Base-by-base conservation (phyloP, 331 rosid species). In the Phaseolus coccineus region DNA sequence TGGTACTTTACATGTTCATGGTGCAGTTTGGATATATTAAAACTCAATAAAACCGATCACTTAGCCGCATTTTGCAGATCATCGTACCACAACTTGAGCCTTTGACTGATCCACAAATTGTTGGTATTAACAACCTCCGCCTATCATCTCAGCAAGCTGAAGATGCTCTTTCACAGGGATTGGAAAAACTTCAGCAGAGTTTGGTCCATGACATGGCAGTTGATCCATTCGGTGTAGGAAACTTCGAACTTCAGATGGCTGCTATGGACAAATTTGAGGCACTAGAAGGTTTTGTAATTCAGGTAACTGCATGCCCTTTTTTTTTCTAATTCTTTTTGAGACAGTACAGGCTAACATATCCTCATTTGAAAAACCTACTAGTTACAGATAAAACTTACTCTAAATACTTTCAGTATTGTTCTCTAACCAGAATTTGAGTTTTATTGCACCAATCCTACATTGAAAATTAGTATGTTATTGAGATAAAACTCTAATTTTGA, bases 101-200 rank as follows among this genome's bases (percentile, higher is more conserved):
- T 15, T 78, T 94, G 84, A 83, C 62, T 13, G 98, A 94, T 1
- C 74, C 30, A 44, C 98, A 94, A 80, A 48, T 30, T 25, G 39
- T 13, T 44, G 51, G 88, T 30, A 77, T 90, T 13, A 57, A 12
- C 28, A 90, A 72, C 27, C 87, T 94, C 40, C 71, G 78, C 22
- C 86, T 71, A 56, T 94, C 96, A 2, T 94, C 93, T 77, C 96
- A 88, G 83, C 97, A 94, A 88, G 94, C 98, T 0, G 97, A 94
- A 80, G 96, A 94, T 40, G 98, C 97, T n/a, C 94, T 94, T 65
- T 77, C 97, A 58, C 96, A 85, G 79, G 97, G 98, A 61, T 81
- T 94, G 69, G 94, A 94, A 12, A 94, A 92, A 86, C 88, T 94
- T 39, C 94, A 90, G 86, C 94, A 88, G 77, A 83, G 88, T 75